Evolutionary conservation across 805 yeast genomes (phyloP), one percentile per base, ranked within the genome.

Genomic region (Lachancea quebecensis): DNA sequence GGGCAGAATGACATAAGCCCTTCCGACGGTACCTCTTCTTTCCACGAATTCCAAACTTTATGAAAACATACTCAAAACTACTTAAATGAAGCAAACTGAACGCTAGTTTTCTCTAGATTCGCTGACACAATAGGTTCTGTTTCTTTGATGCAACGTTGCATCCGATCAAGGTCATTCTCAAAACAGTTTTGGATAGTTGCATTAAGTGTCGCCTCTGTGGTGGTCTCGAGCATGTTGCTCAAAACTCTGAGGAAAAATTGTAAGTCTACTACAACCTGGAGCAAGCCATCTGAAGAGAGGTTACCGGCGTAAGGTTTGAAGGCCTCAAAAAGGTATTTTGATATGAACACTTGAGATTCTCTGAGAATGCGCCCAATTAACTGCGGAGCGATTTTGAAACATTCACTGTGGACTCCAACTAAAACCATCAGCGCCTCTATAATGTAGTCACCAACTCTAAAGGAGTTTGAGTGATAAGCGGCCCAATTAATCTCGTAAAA

Each of bases 211-310:
- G 59, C 59, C 39, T 57, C 51, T 10, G 66, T 60, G 33, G 62
- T 66, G 31, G 56, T 52, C 38, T 62, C 65, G 37, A 64, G 48
- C 38, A 59, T 47, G 1, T 52, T 40, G 2, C 60, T 61, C 10
- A 62, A 39, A 35, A 60, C 56, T 39, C 51, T 60, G 39, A 71
- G 68, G 56, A 78, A 68, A 51, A 78, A 77, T 53, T 76, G 78
- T 25, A 78, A 54, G 52, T 79, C 85, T 2, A 79, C 72, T 0
- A 73, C 66, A 2, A 72, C 67, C 56, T 79, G 84, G 44, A 74
- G 60, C 35, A 73, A 58, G 1, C 80, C 81, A 30, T 68, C 72
- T 8, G 69, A 59, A 0, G 77, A 70, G 34, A 77, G 66, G 11
- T 60, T 57, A 29, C 76, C 78, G 7, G 75, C 55, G 29, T 67